These are phyloP conservation scores for Arabidopsis lyrata DNA, from an alignment of 441 rosid genomes.

Conservation along the genomic window DNA sequence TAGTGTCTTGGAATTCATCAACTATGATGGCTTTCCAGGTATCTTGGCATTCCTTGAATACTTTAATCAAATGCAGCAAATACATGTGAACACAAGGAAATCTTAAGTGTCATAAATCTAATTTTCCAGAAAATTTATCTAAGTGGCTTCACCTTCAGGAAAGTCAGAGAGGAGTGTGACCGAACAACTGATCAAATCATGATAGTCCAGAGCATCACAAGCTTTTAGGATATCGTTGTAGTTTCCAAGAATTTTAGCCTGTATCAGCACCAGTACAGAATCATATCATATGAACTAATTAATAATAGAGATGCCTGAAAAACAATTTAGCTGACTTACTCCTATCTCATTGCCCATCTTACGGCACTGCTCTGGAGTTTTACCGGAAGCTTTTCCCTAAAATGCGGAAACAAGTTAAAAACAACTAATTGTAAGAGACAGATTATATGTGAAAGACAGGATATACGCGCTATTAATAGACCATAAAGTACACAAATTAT, in stretches of 20 bases:
- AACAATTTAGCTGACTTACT: conserved; percentile 60
- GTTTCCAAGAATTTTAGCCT: conserved; percentile 82
- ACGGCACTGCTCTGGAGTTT: conserved; percentile 66
- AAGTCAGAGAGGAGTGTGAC: conserved; percentile 77
- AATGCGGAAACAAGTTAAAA: conserved; percentile 35
- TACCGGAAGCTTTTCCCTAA: conserved; percentile 97
- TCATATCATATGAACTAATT: conserved; percentile 42
- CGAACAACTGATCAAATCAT: conserved; percentile 88
- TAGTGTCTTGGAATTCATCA: conserved; percentile 98
- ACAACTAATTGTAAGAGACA: conserved; percentile 5
- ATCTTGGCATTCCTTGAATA: conserved; percentile 74
- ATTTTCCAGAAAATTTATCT: conserved; percentile 10
- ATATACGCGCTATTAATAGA: conserved; percentile 6
- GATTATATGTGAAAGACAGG: conserved; percentile 3
- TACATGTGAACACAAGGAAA: conserved; percentile 37
- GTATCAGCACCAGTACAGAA: conserved; percentile 50
- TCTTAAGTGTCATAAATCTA: conserved; percentile 25
- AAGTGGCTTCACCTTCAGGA: conserved; percentile 73
- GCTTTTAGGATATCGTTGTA: conserved; percentile 75
- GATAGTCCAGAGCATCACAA: conserved; percentile 95
- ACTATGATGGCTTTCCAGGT: conserved; percentile 86
- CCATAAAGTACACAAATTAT: conserved; percentile 13
- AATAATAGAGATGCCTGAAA: conserved; percentile 34
- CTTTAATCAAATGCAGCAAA: conserved; percentile 51
- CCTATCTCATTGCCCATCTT: conserved; percentile 78